Evolutionary conservation across 2,329 filamentous ascomycete genomes (phyloP).

Genomic region (Pseudogymnoascus sp.): DNA sequence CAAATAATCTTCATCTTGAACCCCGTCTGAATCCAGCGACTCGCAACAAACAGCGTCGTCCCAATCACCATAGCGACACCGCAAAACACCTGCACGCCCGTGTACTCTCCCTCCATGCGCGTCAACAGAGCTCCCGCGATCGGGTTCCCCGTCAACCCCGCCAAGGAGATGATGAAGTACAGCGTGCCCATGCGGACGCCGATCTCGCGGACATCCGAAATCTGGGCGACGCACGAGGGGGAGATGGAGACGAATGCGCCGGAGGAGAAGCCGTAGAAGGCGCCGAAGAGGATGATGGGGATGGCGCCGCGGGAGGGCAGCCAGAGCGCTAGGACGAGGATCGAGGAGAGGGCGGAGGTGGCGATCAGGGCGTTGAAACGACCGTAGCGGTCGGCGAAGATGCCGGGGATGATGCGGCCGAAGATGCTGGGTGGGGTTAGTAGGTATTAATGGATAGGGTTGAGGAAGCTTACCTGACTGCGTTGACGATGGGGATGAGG

Average conservation of each 20-base stretch:
- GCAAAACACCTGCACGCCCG: slow-evolving; percentile 54
- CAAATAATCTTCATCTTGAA: slow-evolving; percentile 23
- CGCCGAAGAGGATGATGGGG: slow-evolving; percentile 55
- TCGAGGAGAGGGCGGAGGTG: slow-evolving; percentile 36
- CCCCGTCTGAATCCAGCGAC: slow-evolving; percentile 27
- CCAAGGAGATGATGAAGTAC: slow-evolving; percentile 55
- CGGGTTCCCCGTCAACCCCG: slow-evolving; percentile 59
- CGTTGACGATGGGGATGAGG: slow-evolving; percentile 48
- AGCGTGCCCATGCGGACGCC: slow-evolving; percentile 60
- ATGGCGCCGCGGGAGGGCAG: slow-evolving; percentile 44
- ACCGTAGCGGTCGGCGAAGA: slow-evolving; percentile 46
- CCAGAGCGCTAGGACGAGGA: slow-evolving; percentile 48
- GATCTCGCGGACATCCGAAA: slow-evolving; percentile 62
- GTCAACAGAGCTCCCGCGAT: slow-evolving; percentile 57
- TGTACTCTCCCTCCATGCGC: slow-evolving; percentile 40
- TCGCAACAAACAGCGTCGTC: slow-evolving; percentile 31
- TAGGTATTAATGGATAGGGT: slow-evolving; percentile 10
- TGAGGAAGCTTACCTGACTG: slow-evolving; percentile 30
- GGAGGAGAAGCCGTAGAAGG: slow-evolving; percentile 63
- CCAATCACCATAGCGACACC: slow-evolving; percentile 46
- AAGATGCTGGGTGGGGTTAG: slow-evolving; percentile 35
- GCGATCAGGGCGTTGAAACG: slow-evolving; percentile 48
- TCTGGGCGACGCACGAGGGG: slow-evolving; percentile 61
- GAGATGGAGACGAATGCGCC: slow-evolving; percentile 59
- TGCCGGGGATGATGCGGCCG: slow-evolving; percentile 48